These are phyloP conservation scores for Penicillium taxi DNA, from an alignment of 495 filamentous ascomycete genomes.

Conservation along the genomic window DNA sequence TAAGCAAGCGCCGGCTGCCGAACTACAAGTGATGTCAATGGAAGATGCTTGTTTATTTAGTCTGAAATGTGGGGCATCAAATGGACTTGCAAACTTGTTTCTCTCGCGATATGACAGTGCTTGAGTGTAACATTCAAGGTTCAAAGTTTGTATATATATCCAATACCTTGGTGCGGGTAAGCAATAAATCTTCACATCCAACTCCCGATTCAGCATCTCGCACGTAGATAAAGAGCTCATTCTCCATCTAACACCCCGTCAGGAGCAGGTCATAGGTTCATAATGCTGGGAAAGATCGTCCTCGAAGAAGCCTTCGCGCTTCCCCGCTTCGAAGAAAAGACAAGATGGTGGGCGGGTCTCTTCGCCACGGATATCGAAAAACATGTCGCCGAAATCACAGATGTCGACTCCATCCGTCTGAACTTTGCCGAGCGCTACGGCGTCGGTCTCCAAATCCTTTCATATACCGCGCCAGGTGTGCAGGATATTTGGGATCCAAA, in stretches of 20 bases:
- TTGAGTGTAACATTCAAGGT: no score
- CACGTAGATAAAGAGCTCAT: background rate
- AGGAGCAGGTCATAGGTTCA: slow-evolving; percentile 8
- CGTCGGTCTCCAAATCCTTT: slow-evolving; percentile 54
- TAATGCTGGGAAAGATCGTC: slow-evolving; percentile 45
- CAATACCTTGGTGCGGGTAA: no score
- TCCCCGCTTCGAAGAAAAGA: slow-evolving; percentile 41
- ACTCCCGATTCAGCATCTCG: no score
- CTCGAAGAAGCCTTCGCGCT: slow-evolving; percentile 47
- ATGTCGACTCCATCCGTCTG: slow-evolving; percentile 45
- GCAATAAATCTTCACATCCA: no score
- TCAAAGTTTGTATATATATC: no score
- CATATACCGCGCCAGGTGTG: slow-evolving; percentile 47
- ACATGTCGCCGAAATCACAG: slow-evolving; percentile 36
- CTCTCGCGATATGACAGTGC: no score
- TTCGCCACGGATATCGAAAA: slow-evolving; percentile 39
- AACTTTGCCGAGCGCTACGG: slow-evolving; percentile 49
- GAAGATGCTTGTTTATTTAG: no score
- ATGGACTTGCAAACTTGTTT: no score
- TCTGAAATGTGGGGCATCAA: no score
- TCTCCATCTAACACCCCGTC: no score
- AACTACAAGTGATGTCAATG: no score
- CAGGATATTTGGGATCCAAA: slow-evolving; percentile 47
- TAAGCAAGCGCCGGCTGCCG: no score
- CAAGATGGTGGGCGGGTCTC: slow-evolving; percentile 38